Conservation (phyloP, 148 eudicot species). For the Rhododendron kiyosumense region DNA sequence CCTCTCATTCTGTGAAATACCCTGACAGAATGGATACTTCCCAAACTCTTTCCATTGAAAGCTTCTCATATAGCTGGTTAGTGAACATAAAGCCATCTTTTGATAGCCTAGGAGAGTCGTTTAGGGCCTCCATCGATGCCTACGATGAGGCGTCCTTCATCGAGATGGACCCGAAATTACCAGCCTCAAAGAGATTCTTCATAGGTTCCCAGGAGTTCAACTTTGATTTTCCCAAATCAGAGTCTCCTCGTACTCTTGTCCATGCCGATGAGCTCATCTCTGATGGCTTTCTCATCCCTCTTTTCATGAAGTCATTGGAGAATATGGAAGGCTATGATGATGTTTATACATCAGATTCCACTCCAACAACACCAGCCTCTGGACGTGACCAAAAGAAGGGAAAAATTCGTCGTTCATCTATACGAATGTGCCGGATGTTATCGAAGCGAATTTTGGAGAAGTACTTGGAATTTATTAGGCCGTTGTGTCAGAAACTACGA, state of each 20-base stretch:
- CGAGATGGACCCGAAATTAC: conserved; percentile 81
- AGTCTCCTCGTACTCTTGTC: conserved; percentile 34
- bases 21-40: conserved; percentile 37
- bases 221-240: conserved; percentile 42
- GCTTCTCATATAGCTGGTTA: conserved; percentile 81
- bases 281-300: conserved; percentile 55
- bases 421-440: conserved; percentile 55
- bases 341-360: conserved; percentile 16
- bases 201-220: conserved; percentile 42
- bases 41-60: conserved; percentile 65
- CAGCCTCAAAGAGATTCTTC: conserved; percentile 72
- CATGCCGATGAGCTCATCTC: conserved; percentile 75
- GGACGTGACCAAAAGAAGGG: conserved; percentile 14
- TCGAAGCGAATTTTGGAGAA: conserved; percentile 51
- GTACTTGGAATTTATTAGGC: conserved; percentile 46
- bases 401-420: conserved; percentile 42
- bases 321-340: conserved; percentile 18
- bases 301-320: conserved; percentile 30
- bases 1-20: conserved; percentile 4
- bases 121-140: conserved; percentile 49
- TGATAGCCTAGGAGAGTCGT: conserved; percentile 52
- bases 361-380: conserved; percentile 16
- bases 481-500: conserved; percentile 43
- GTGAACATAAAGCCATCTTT: conserved; percentile 62
- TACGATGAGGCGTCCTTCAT: conserved; percentile 63